A percentile compares a stretch with the other conserved stretches of the same genome.
Evolutionary conservation across 2,329 filamentous ascomycete genomes (phyloP).

Genomic region (Arthrinium phaeospermum): DNA sequence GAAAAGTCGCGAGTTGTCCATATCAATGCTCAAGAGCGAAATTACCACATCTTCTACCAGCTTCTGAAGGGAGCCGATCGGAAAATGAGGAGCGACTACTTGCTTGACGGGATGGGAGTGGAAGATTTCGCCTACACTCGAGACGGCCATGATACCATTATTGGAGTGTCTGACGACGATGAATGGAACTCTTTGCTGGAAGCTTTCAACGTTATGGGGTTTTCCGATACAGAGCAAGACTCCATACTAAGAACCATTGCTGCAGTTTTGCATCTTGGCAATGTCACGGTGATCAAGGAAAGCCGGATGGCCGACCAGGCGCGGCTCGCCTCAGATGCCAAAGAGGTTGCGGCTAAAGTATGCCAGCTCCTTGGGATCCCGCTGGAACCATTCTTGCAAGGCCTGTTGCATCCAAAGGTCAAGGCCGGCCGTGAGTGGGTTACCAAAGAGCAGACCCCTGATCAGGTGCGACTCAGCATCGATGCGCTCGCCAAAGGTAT

Average conservation of each 20-base stretch:
- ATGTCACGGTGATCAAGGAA: constrained; percentile 88
- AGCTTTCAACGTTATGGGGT: constrained; percentile 93
- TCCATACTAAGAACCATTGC: constrained; percentile 87
- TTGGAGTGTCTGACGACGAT: constrained; percentile 85
- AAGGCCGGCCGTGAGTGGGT: constrained; percentile 98
- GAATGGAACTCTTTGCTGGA: constrained; percentile 93
- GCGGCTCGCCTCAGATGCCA: constrained; percentile 75
- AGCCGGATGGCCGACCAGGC: constrained; percentile 92
- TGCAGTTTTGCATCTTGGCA: constrained; percentile 90
- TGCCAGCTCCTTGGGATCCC: constrained; percentile 86
- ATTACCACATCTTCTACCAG: constrained; percentile 98
- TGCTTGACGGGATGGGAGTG: constrained; percentile 76
- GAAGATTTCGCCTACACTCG: constrained; percentile 92
- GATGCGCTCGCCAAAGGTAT: constrained; percentile 96
- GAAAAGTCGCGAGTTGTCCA: constrained; percentile 98
- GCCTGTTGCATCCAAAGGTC: constrained; percentile 88
- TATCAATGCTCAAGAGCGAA: constrained; percentile 85
- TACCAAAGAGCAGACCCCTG: constrained; percentile 96
- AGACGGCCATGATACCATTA: constrained; percentile 89
- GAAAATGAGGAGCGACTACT: constrained; percentile 75
- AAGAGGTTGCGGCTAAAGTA: constrained; percentile 76
- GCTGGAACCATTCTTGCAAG: constrained; percentile 83
- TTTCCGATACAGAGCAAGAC: constrained; percentile 81
- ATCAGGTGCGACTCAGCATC: constrained; percentile 88
- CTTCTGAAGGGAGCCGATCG: constrained; percentile 82